These are phyloP conservation scores for Lecanicillium sp. DNA, from an alignment of 2,329 filamentous ascomycete species.

Conservation along the genomic window DNA sequence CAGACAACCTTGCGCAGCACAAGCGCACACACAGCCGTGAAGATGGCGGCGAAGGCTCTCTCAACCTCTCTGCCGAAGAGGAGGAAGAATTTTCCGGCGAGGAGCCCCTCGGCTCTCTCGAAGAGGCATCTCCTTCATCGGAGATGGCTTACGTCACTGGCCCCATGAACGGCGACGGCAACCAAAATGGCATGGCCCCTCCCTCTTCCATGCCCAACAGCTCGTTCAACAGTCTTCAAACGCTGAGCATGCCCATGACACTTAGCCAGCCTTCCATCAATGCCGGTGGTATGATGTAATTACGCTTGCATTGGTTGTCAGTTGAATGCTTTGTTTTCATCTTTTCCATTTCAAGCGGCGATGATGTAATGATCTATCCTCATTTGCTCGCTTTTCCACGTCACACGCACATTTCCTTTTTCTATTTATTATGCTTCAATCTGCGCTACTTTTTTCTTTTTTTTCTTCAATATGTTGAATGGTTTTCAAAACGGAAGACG, in stretches of 20 bases:
- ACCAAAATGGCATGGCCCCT: slow-evolving; percentile 25
- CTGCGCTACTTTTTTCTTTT: slow-evolving; percentile 19
- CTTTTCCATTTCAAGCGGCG: slow-evolving; percentile 9
- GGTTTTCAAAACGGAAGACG: not conserved
- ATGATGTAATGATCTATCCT: slow-evolving; percentile 3
- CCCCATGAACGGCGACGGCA: slow-evolving; percentile 41
- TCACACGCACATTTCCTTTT: slow-evolving; percentile 14
- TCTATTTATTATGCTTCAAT: slow-evolving; percentile 17
- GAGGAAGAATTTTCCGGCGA: slow-evolving; percentile 79
- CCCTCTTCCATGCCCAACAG: slow-evolving; percentile 24
- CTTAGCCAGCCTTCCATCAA: slow-evolving; percentile 50
- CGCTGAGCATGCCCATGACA: slow-evolving; percentile 59
- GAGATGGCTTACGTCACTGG: slow-evolving; percentile 56
- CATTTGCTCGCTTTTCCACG: not conserved
- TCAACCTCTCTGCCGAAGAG: slow-evolving; percentile 72
- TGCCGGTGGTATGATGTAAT: slow-evolving; percentile 40
- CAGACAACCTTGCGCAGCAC: slow-evolving; percentile 98
- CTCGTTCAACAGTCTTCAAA: slow-evolving; percentile 52
- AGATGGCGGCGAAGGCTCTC: slow-evolving; percentile 51
- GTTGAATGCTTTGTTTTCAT: not conserved
- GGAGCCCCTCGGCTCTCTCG: slow-evolving; percentile 73
- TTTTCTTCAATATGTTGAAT: too few species aligned
- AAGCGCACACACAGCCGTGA: slow-evolving; percentile 67
- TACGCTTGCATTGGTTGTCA: not conserved
- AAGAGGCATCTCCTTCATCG: slow-evolving; percentile 70